phyloP scores from a whole-genome alignment of 768 basidiomycete genomes.

The Xerocomus spinulosus region DNA sequence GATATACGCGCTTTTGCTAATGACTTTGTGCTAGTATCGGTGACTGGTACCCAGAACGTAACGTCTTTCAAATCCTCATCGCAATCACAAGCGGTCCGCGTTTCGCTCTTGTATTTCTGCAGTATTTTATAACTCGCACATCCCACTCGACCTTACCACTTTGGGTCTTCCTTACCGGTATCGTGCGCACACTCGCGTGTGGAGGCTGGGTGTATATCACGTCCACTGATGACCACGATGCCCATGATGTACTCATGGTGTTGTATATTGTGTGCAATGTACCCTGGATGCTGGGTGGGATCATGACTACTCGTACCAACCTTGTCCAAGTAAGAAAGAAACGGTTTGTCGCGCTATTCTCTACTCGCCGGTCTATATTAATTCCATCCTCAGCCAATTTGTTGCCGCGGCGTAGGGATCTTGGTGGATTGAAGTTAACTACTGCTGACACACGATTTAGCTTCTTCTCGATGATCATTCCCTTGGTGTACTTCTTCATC shows the following conservation, averaged over 20 bases:
- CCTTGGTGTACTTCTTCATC: constrained; percentile 79
- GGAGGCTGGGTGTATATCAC: constrained; percentile 94
- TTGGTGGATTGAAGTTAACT: not conserved
- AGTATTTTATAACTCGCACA: constrained; percentile 55
- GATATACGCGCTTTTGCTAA: constrained; percentile 1
- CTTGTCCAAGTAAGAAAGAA: constrained; percentile 40
- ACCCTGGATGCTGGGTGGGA: constrained; percentile 84
- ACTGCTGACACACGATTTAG: constrained; percentile 32
- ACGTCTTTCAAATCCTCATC: constrained; percentile 82
- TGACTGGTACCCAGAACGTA: constrained; percentile 86
- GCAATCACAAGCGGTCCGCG: constrained; percentile 85
- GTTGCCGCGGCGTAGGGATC: constrained; percentile 45
- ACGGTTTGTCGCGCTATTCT: constrained; percentile 41
- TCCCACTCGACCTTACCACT: constrained; percentile 41
- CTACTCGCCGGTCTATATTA: not conserved
- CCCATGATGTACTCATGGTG: constrained; percentile 87
- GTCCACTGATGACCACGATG: constrained; percentile 75
- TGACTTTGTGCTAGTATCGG: constrained; percentile 58
- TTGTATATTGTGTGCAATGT: constrained; percentile 77
- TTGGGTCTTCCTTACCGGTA: constrained; percentile 54
- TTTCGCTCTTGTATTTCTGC: constrained; percentile 58
- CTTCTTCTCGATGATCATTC: constrained; percentile 67
- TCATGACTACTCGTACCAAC: constrained; percentile 46
- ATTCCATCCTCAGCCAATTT: constrained; percentile 38
- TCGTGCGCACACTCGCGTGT: constrained; percentile 73